Percentiles rank a stretch among this genome's conserved stretches.
Evolutionary conservation across 169 alveolate genomes (phyloP).

Genomic region (Plasmodium chabaudi): DNA sequence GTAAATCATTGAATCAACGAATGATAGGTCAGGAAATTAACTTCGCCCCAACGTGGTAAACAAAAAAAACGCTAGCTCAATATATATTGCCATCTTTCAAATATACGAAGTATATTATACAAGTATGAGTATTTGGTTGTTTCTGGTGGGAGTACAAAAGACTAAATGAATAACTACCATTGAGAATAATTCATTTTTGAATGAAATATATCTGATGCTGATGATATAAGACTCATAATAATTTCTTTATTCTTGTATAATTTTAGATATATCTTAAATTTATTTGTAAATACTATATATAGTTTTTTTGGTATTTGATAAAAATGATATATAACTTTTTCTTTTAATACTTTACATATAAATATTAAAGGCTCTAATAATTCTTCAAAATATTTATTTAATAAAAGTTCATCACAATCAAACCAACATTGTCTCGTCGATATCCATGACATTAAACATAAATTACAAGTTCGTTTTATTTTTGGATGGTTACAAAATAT

Average conservation of each 20-base stretch:
- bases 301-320: constrained; percentile 24
- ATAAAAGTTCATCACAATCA: constrained; percentile 11
- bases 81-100: too few relatives aligned
- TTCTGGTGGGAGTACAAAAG: neutral
- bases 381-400: constrained; percentile 35
- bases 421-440: constrained; percentile 35
- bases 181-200: constrained; percentile 8
- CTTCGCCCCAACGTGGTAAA: too few relatives aligned
- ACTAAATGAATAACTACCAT: neutral
- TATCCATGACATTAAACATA: constrained; percentile 26
- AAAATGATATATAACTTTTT: constrained; percentile 28
- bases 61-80: too few relatives aligned
- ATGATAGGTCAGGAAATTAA: too few relatives aligned
- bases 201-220: constrained; percentile 26
- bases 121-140: too few relatives aligned
- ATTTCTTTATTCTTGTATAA: constrained; percentile 23
- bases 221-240: constrained; percentile 18
- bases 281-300: constrained; percentile 25
- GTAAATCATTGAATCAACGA: too few relatives aligned
- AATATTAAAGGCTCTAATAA: constrained; percentile 23
- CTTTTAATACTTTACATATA: constrained; percentile 17
- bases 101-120: too few relatives aligned
- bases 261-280: constrained; percentile 13
- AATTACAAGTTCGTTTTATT: constrained; percentile 25
- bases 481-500: constrained; percentile 16